Conservation (phyloP, 106 monocot genomes). For the Platanthera zijinensis region DNA sequence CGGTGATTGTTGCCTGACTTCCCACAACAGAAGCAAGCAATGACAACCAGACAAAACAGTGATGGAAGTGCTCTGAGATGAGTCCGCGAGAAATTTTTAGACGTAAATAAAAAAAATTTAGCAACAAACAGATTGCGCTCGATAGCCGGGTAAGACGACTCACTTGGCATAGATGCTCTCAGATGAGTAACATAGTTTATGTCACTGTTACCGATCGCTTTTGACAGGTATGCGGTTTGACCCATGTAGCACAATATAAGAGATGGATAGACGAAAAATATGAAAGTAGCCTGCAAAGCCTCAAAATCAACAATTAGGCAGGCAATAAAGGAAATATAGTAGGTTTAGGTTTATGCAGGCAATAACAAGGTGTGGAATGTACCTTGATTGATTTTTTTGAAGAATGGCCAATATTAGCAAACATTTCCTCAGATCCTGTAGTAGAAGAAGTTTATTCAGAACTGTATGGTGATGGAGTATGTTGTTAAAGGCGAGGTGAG, state of each 20-base stretch:
- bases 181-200: slow-evolving; percentile 11
- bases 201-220: neutral
- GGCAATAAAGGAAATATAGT: neutral
- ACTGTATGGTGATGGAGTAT: too few species aligned
- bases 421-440: slow-evolving; percentile 26
- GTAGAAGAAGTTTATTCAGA: slow-evolving; percentile 1
- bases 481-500: too few species aligned
- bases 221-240: slow-evolving; percentile 18
- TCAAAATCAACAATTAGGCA: neutral
- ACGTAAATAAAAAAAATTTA: too few species aligned
- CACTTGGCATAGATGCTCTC: slow-evolving; percentile 4
- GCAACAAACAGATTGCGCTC: too few species aligned
- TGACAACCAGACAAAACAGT: too few species aligned
- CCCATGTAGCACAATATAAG: slow-evolving; percentile 24
- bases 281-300: slow-evolving; percentile 14
- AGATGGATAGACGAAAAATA: slow-evolving; percentile 17
- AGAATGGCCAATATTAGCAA: slow-evolving; percentile 22
- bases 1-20: slow-evolving; percentile 38
- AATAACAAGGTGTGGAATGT: neutral
- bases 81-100: too few species aligned
- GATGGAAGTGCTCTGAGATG: too few species aligned
- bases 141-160: neutral
- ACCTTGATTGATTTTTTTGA: slow-evolving; percentile 25
- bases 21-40: slow-evolving; percentile 20
- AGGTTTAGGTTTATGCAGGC: too few species aligned